Base-by-base conservation (phyloP, 1,284 basidiomycete genomes). In the Microbotryum silenes-acaulis region DNA sequence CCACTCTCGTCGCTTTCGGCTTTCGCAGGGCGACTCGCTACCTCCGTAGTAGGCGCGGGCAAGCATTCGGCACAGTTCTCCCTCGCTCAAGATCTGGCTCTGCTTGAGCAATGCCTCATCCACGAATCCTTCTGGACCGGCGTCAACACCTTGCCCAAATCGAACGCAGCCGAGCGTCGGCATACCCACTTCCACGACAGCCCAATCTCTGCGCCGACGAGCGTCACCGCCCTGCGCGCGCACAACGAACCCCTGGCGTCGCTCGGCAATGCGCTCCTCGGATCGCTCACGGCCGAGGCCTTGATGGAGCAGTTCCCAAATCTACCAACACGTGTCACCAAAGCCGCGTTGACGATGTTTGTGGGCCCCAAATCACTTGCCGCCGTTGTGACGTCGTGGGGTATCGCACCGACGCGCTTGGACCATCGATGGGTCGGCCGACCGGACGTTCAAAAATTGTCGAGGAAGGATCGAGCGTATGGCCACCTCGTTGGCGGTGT, bases 231-330 rank as follows among this genome's bases (percentile, higher is more conserved):
- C 78, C 62, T 78, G 80, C 55, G 78, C 79, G 57, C 74, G 74
- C 70, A 86, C 83, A 97, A 97, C 77, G 85, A 82, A n/a, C 82
- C 88, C 53, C 82, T 97, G 6, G 81, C 87, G 1, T 77, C 82
- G 0, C 77, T 96, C 7, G 94, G 94, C 37, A 97, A 97, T 77
- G 83, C 88, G 1, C 80, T 98, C 57, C 82, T 97, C 73, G 94
- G 94, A 56, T 80, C 97, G 47, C 90, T 97, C 70, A 88, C 89
- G 6, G 80, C 88, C 0, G 94, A 99, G 77, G 85, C 87, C 74
- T 77, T 97, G 37, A 82, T 89, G 62, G 80, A 86, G 9, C 80
- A 84, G 52, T 97, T 88, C 75, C 94, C 96, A 0, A 86, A 96
- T 74, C 81, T 98, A 25, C 94, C 94, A 2, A 91, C 90, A 2